Evolutionary conservation across 805 yeast genomes (phyloP).

Genomic region (Yamadazyma kitorensis): DNA sequence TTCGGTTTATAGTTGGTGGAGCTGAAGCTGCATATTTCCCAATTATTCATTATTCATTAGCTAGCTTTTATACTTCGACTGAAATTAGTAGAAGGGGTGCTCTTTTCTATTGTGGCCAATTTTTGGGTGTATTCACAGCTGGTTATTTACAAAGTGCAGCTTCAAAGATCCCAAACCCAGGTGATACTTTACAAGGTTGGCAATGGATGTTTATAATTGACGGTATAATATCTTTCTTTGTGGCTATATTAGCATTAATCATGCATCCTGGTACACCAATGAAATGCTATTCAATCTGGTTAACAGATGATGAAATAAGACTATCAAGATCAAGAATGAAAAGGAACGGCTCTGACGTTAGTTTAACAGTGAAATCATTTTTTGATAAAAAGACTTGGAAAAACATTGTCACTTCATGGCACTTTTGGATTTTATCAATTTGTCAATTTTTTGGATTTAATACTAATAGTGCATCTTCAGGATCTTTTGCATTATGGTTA

Average conservation of each 20-base stretch:
- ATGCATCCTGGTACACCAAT: constrained; percentile 25
- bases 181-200: constrained; percentile 16
- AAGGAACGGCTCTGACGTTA: constrained; percentile 18
- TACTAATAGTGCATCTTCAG: constrained; percentile 28
- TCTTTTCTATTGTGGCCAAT: constrained; percentile 28
- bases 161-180: constrained; percentile 5
- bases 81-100: constrained; percentile 24
- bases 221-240: constrained; percentile 19
- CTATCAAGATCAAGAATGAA: constrained; percentile 41
- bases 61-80: constrained; percentile 22
- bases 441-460: constrained; percentile 27
- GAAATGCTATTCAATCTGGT: constrained; percentile 46
- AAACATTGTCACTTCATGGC: constrained; percentile 29
- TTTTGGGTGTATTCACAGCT: constrained; percentile 26
- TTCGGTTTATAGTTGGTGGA: constrained; percentile 24
- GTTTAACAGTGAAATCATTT: constrained; percentile 18
- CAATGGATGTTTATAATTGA: constrained; percentile 26
- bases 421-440: constrained; percentile 24
- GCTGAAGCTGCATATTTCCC: constrained; percentile 27
- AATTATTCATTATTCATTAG: constrained; percentile 23
- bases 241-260: constrained; percentile 17
- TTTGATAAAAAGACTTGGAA: constrained; percentile 25
- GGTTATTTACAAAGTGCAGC: constrained; percentile 23
- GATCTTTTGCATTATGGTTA: constrained; percentile 33
- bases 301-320: constrained; percentile 56